Evolutionary conservation across 1,139 yeast genomes (phyloP).

Genomic region (Geotrichum carabidarum): DNA sequence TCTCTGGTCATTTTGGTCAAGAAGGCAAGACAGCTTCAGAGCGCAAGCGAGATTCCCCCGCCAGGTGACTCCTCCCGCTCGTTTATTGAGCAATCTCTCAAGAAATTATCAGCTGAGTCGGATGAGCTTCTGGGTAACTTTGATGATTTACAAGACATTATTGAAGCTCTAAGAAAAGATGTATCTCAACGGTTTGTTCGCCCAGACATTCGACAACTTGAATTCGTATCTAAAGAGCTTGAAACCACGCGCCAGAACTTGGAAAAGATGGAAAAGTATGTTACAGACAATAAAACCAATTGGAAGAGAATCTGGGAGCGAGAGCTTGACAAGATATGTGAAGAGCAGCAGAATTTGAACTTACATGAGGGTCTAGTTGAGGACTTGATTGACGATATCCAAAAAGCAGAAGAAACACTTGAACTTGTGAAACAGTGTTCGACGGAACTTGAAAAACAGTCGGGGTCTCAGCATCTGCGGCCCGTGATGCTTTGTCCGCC

Average conservation of each 20-base stretch:
- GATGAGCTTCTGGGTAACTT: constrained; percentile 70
- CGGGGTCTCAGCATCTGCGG: constrained; percentile 25
- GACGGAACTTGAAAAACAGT: constrained; percentile 58
- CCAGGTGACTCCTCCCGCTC: constrained; percentile 50
- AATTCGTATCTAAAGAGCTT: constrained; percentile 63
- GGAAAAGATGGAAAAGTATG: constrained; percentile 51
- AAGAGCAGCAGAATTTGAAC: constrained; percentile 86
- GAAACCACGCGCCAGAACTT: constrained; percentile 52
- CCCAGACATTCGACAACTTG: constrained; percentile 69
- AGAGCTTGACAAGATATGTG: constrained; percentile 82
- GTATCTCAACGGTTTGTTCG: constrained; percentile 89
- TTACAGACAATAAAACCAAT: constrained; percentile 63
- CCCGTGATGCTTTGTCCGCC: constrained; percentile 27
- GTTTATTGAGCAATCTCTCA: constrained; percentile 74
- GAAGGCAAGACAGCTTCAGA: constrained; percentile 48
- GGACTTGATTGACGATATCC: constrained; percentile 75
- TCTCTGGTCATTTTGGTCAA: constrained; percentile 45
- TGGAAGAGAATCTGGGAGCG: constrained; percentile 93
- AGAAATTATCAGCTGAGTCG: constrained; percentile 67
- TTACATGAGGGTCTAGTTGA: constrained; percentile 79
- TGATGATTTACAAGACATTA: constrained; percentile 86
- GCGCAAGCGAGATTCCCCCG: constrained; percentile 37
- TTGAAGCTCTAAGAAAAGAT: constrained; percentile 85
- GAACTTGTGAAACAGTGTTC: constrained; percentile 76
- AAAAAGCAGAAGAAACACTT: constrained; percentile 74